Evolutionary conservation across 192 early-diverging fungal genomes (phyloP).

Genomic region (Linnemannia exigua): DNA sequence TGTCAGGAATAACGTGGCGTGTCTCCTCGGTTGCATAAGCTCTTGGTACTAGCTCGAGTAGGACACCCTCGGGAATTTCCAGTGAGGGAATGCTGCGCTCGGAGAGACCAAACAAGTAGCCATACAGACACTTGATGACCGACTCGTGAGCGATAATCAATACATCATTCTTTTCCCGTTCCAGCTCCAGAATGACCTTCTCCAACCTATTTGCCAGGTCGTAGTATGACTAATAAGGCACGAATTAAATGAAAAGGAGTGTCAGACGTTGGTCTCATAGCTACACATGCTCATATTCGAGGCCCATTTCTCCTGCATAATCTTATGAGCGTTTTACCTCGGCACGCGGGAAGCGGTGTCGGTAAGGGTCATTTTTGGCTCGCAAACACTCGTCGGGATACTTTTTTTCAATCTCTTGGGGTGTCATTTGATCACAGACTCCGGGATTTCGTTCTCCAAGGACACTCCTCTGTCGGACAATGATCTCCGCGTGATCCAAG

Average conservation of each 20-base stretch:
- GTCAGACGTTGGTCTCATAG: background rate
- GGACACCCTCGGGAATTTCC: slow-evolving; percentile 77
- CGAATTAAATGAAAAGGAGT: background rate
- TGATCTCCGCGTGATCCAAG: slow-evolving; percentile 61
- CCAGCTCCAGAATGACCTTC: slow-evolving; percentile 84
- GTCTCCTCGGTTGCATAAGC: slow-evolving; percentile 82
- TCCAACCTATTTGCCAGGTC: slow-evolving; percentile 85
- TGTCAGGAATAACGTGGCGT: slow-evolving; percentile 43
- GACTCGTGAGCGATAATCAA: slow-evolving; percentile 86
- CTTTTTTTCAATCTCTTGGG: slow-evolving; percentile 71
- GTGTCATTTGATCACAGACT: slow-evolving; percentile 75
- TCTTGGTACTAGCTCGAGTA: slow-evolving; percentile 82
- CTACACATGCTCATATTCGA: background rate
- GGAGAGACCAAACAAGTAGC: slow-evolving; percentile 82
- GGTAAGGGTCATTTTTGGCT: slow-evolving; percentile 76
- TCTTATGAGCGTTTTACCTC: slow-evolving; percentile 62
- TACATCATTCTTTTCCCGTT: slow-evolving; percentile 88
- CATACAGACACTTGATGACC: slow-evolving; percentile 81
- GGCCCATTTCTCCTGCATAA: background rate
- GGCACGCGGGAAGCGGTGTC: slow-evolving; percentile 84
- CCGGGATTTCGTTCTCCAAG: slow-evolving; percentile 81
- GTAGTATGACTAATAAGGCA: slow-evolving; percentile 73
- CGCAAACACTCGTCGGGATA: slow-evolving; percentile 79
- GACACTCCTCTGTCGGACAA: slow-evolving; percentile 74
- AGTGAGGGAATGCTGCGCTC: slow-evolving; percentile 80